A percentile compares a stretch with the other conserved stretches of the same genome.
These are phyloP conservation scores for Fraxinus quadrangulata DNA, from an alignment of 257 asterid genomes.

Conservation along the genomic window DNA sequence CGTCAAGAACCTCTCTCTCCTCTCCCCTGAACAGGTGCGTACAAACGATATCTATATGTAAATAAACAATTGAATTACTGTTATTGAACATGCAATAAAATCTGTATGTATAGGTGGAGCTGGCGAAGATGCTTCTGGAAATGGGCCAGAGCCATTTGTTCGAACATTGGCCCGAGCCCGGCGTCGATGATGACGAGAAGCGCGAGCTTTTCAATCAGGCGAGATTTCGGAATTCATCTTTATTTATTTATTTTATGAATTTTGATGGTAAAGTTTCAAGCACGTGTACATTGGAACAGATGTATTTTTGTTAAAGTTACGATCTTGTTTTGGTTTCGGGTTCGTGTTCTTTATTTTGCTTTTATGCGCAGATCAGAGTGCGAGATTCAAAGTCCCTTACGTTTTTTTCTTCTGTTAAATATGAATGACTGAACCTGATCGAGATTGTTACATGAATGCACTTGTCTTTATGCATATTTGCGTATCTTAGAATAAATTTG, in stretches of 20 bases:
- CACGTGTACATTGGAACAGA: neutral
- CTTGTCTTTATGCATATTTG: too few species aligned
- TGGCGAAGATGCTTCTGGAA: conserved; percentile 70
- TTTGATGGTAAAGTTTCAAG: conserved; percentile 11
- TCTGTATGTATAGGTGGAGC: conserved; percentile 55
- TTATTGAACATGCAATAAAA: neutral
- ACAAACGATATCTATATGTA: neutral
- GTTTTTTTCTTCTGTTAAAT: neutral
- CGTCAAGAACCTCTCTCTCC: conserved; percentile 56
- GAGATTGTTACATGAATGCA: neutral
- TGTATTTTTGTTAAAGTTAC: conserved; percentile 2
- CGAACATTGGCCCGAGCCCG: conserved; percentile 87
- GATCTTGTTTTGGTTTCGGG: conserved; percentile 26
- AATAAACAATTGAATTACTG: neutral
- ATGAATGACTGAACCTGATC: neutral
- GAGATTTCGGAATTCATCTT: neutral
- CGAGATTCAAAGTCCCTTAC: neutral
- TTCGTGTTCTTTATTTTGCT: neutral
- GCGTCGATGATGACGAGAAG: conserved; percentile 76
- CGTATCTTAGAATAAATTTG: too few species aligned
- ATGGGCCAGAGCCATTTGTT: conserved; percentile 80
- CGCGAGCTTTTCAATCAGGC: conserved; percentile 81
- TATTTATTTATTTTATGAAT: neutral
- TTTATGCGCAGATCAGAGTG: conserved; percentile 15
- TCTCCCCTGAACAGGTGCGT: conserved; percentile 67